Evolutionary conservation across 176 grass and related monocot genomes (phyloP).

Genomic region (Oryza rufipogon): DNA sequence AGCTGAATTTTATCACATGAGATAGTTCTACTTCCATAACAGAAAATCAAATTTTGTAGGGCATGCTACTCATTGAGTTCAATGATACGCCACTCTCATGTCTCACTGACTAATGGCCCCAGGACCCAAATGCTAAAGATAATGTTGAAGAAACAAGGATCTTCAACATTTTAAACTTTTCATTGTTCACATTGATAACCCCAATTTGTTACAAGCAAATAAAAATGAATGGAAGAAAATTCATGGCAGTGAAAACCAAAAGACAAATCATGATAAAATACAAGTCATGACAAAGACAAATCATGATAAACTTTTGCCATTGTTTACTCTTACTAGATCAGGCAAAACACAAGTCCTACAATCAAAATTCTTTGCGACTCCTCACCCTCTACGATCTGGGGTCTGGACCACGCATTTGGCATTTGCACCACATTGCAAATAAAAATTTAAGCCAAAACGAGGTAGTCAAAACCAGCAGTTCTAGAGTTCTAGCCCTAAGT

Average conservation of each 20-base stretch:
- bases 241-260: neutral
- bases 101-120: too few relatives aligned
- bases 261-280: neutral
- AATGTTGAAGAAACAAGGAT: too few relatives aligned
- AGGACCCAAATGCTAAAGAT: too few relatives aligned
- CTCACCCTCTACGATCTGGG: neutral
- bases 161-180: neutral
- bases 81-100: too few relatives aligned
- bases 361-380: neutral
- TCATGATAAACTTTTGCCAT: too few relatives aligned
- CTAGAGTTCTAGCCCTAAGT: neutral
- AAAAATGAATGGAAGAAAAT: neutral
- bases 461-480: neutral
- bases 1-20: neutral
- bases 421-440: neutral
- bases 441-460: neutral
- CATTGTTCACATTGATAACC: neutral
- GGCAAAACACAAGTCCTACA: neutral
- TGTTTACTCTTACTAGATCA: neutral
- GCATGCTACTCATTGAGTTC: too few relatives aligned
- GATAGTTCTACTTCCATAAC: neutral
- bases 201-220: neutral
- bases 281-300: neutral
- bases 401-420: neutral
- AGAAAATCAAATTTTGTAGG: too few relatives aligned